Evolutionary conservation across 306 rosid genomes (phyloP).

Genomic region (Castanopsis chinensis): DNA sequence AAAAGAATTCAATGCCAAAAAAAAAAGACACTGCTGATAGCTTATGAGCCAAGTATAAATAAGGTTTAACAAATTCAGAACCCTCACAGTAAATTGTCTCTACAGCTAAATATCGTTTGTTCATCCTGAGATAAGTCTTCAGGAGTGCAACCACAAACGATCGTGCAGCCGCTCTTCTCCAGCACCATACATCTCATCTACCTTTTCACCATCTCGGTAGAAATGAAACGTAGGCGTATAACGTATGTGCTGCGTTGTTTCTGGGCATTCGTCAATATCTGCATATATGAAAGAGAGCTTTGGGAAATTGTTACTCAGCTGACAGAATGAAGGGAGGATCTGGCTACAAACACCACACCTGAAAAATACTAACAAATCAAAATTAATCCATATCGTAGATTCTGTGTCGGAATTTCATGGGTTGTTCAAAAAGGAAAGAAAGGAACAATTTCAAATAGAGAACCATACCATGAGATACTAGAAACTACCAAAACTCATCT

Average conservation of each 20-base stretch:
- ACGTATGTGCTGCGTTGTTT: slow-evolving; percentile 78
- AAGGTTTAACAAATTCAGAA: not conserved
- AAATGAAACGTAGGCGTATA: slow-evolving; percentile 85
- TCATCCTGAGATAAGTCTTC: not conserved
- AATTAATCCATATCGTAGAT: not conserved
- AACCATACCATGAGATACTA: not conserved
- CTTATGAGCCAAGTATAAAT: not conserved
- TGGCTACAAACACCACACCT: slow-evolving; percentile 82
- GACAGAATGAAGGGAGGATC: slow-evolving; percentile 76
- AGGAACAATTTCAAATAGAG: not conserved
- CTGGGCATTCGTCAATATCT: slow-evolving; percentile 88
- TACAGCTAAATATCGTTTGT: not conserved
- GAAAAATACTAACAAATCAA: slow-evolving; percentile 14
- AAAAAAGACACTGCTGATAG: not conserved
- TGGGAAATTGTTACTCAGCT: slow-evolving; percentile 67
- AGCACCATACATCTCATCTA: slow-evolving; percentile 68
- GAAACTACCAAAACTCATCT: not conserved
- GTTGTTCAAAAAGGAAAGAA: too few relatives aligned
- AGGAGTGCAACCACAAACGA: slow-evolving; percentile 58
- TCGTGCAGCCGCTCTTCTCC: slow-evolving; percentile 62
- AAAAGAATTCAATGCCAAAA: not conserved
- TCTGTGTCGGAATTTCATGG: not conserved
- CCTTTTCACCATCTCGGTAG: slow-evolving; percentile 71
- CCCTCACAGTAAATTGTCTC: not conserved
- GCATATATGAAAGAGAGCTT: slow-evolving; percentile 69